Base-by-base conservation (phyloP, 2,329 filamentous ascomycete genomes). In the Fusarium denticulatum region DNA sequence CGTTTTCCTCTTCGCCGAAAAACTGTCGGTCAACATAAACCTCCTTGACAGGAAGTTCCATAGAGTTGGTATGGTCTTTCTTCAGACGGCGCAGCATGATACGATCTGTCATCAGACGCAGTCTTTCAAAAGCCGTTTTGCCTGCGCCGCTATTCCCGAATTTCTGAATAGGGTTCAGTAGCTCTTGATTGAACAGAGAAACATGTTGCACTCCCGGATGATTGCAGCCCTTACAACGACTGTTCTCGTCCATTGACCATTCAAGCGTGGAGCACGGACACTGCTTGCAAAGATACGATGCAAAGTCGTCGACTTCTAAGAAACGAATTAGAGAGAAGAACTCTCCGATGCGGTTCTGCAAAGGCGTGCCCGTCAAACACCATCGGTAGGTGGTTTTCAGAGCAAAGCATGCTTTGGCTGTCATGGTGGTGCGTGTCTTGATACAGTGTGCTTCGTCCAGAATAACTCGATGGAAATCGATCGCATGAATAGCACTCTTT, bases 71-170 rank as follows among this genome's bases (percentile, higher is more conserved):
- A 78, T 98, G 91, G 78, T 99, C 95, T 75, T 93, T 93, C 86
- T 99, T 99, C 81, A 97, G 89, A 39, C 96, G 94, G 62, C 96
- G 93, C 71, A 98, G 87, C 96, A 99, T 99, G 81, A 99, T 96
- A 34, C 94, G 92, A 72, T 95, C 93, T 0, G 96, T 97, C 80
- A 99, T 90, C 69, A 97, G 87, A 45, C 95, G 93, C 58, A 99
- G 88, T 83, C 97, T 98, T 20, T 85, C 82, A 77, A 98, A 91
- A 2, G 94, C 96, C 28, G 88, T 87, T 47, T 88, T 86, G 15
- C 96, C 94, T 20, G 88, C 85, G 15, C 86, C 89, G 3, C 71
- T 71, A 76, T 90, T 93, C 75, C 87, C 92, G 82, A 84, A 91
- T 74, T 86, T 88, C 79, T 89, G 88, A 52, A 92, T 92, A 0